A percentile compares a stretch with the other conserved stretches of the same genome.
phyloP scores from a whole-genome alignment of 176 grass and related monocot genomes.

The Ananas comosus region DNA sequence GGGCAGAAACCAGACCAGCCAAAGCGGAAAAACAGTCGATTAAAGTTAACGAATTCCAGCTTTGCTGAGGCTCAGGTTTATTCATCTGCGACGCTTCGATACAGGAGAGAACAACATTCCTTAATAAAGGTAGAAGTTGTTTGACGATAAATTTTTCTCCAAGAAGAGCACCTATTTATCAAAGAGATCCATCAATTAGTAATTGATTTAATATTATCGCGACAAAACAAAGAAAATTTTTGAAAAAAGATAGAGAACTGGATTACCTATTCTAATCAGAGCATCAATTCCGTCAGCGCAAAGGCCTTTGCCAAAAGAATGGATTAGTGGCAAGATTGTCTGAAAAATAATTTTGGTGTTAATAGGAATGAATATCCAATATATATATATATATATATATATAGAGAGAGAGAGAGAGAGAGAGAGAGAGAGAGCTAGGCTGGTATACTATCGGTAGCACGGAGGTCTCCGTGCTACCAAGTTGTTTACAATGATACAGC shows the following conservation, averaged over 20 bases:
- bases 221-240: conserved; percentile 8
- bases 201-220: conserved; percentile 6
- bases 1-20: conserved; percentile 58
- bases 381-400: no score
- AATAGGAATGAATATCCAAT: not conserved
- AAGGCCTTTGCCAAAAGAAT: conserved; percentile 87
- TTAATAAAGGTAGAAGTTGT: conserved; percentile 77
- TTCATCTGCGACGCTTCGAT: conserved; percentile 47
- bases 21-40: conserved; percentile 67
- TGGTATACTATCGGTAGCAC: no score
- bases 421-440: no score
- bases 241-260: conserved; percentile 4
- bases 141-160: conserved; percentile 71
- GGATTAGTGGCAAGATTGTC: conserved; percentile 75
- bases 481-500: no score
- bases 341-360: conserved; percentile 35
- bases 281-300: conserved; percentile 78
- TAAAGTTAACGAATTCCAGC: conserved; percentile 61
- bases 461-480: no score
- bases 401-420: no score
- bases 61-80: conserved; percentile 64
- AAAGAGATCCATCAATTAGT: conserved; percentile 4
- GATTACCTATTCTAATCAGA: conserved; percentile 89
- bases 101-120: conserved; percentile 52
- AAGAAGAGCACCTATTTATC: conserved; percentile 57